phyloP scores from a whole-genome alignment of 306 rosid genomes.

The Acacia crassicarpa region DNA sequence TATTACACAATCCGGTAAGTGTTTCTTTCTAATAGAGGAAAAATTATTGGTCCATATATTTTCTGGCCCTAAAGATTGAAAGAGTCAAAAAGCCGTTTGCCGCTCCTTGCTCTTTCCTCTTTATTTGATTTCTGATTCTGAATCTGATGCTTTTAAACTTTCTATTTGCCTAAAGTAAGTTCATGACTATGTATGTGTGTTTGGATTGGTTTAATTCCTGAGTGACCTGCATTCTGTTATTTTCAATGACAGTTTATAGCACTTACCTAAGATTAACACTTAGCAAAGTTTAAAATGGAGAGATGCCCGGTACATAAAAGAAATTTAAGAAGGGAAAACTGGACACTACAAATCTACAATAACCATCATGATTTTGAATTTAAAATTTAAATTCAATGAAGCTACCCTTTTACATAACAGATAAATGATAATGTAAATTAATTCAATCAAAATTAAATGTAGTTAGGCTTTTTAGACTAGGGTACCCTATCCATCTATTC shows the following conservation, averaged over 20 bases:
- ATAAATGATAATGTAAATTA: no score
- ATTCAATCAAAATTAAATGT: no score
- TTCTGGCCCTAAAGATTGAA: not conserved
- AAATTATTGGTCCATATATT: not conserved
- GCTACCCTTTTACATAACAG: no score
- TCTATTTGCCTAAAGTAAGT: not conserved
- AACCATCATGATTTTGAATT: no score
- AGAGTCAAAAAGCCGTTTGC: not conserved
- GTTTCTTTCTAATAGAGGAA: not conserved
- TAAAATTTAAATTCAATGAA: no score
- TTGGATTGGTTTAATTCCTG: not conserved
- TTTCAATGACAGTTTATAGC: not conserved
- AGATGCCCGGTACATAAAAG: not conserved
- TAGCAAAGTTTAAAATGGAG: not conserved
- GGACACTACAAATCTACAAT: no score
- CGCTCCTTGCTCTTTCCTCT: not conserved
- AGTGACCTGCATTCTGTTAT: not conserved
- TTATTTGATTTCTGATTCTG: not conserved
- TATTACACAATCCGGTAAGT: conserved; percentile 30
- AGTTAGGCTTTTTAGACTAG: no score
- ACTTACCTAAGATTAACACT: not conserved
- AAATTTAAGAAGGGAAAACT: no score
- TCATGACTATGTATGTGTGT: not conserved
- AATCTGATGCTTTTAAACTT: not conserved
- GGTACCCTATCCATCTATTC: no score